These are phyloP conservation scores for Puccinia brachypodii DNA, from an alignment of 1,284 basidiomycete species.

Conservation along the genomic window DNA sequence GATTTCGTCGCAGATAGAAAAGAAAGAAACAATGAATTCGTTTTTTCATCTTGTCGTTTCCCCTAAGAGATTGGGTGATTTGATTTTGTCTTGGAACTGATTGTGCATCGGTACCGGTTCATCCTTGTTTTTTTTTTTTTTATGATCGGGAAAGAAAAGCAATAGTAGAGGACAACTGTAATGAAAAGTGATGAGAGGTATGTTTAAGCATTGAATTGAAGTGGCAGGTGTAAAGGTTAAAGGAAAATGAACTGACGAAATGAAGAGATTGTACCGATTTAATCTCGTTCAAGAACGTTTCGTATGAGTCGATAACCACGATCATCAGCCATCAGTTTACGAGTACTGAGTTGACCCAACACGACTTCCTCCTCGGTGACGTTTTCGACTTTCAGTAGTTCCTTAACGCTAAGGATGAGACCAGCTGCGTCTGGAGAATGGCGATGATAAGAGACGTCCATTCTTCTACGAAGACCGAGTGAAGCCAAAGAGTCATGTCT, in stretches of 20 bases:
- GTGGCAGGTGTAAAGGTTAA: no score
- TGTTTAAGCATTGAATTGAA: no score
- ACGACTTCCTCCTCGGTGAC: slow-evolving; percentile 31
- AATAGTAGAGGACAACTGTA: no score
- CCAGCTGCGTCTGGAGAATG: slow-evolving; percentile 44
- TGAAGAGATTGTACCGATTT: not conserved
- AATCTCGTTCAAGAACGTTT: slow-evolving; percentile 34
- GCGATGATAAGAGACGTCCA: slow-evolving; percentile 45
- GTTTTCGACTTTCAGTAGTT: slow-evolving; percentile 48
- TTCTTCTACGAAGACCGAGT: slow-evolving; percentile 39
- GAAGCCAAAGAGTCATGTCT: slow-evolving; percentile 37
- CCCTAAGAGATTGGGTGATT: no score
- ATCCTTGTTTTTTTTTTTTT: no score
- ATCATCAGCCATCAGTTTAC: slow-evolving; percentile 41
- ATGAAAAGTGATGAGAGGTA: no score
- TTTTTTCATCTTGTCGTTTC: no score
- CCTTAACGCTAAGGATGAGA: slow-evolving; percentile 43
- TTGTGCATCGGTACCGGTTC: no score
- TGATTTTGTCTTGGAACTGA: no score
- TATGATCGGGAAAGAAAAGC: no score
- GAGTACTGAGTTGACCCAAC: slow-evolving; percentile 22
- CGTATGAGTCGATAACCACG: slow-evolving; percentile 45
- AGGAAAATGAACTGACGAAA: not conserved
- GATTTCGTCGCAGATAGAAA: no score
- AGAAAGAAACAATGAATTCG: no score